phyloP scores from a whole-genome alignment of 306 rosid genomes.

The Prunus kanzakura region DNA sequence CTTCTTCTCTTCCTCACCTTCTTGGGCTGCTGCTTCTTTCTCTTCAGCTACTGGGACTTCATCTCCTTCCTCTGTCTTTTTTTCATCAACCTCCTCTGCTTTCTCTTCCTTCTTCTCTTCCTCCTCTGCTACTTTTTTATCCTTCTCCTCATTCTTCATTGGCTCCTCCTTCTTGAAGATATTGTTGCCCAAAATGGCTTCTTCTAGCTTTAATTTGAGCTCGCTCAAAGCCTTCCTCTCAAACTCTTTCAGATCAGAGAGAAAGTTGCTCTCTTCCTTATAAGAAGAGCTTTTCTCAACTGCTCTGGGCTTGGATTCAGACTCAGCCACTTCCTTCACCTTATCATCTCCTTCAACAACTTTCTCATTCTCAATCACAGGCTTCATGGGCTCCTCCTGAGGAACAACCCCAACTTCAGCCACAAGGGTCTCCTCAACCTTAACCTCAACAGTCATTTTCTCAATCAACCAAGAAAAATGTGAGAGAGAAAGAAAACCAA shows the following conservation, averaged over 20 bases:
- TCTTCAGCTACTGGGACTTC: not conserved
- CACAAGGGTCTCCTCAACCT: slow-evolving; percentile 32
- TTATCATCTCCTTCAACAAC: slow-evolving; percentile 1
- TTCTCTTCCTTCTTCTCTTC: slow-evolving; percentile 1
- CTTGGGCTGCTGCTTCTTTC: slow-evolving; percentile 5
- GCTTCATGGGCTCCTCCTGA: slow-evolving; percentile 18
- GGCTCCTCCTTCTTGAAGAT: slow-evolving; percentile 24
- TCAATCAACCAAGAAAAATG: not conserved
- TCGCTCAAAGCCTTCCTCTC: slow-evolving; percentile 38
- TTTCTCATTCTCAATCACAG: not conserved
- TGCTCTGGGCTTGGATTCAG: slow-evolving; percentile 4
- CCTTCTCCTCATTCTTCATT: slow-evolving; percentile 5
- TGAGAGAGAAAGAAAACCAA: too few relatives aligned
- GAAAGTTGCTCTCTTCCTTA: slow-evolving; percentile 45
- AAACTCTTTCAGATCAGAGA: slow-evolving; percentile 38
- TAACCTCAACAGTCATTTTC: slow-evolving; percentile 46
- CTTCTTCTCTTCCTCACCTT: not conserved
- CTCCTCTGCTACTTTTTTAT: not conserved
- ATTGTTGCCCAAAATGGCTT: slow-evolving; percentile 36
- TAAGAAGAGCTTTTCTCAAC: slow-evolving; percentile 44
- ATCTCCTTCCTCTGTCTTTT: not conserved
- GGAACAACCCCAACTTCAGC: slow-evolving; percentile 17
- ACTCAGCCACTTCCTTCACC: slow-evolving; percentile 19
- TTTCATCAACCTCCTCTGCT: not conserved
- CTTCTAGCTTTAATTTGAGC: slow-evolving; percentile 29